Percentiles rank a stretch among this genome's conserved stretches.
Evolutionary conservation across 2,329 filamentous ascomycete species (phyloP).

Genomic region (Cadophora luteo-olivacea): DNA sequence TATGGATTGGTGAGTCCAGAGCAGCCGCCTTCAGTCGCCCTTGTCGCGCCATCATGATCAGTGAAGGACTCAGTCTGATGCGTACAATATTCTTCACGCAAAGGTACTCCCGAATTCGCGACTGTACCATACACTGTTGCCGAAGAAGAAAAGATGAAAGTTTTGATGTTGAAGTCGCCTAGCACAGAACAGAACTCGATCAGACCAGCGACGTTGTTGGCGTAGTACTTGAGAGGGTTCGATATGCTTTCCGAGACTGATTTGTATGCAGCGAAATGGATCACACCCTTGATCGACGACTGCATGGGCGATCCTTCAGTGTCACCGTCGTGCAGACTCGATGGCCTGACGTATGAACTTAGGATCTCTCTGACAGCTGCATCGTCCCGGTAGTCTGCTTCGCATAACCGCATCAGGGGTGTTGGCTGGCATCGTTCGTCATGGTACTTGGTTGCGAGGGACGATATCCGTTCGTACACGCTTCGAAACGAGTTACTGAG

Average conservation of each 20-base stretch:
- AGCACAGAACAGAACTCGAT: conserved; percentile 63
- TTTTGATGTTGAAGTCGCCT: conserved; percentile 64
- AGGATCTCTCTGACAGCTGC: conserved; percentile 34
- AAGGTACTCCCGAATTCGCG: conserved; percentile 54
- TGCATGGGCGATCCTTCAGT: conserved; percentile 10
- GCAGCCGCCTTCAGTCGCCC: conserved; percentile 49
- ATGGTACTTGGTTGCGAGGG: conserved; percentile 34
- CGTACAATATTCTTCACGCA: conserved; percentile 59
- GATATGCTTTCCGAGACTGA: conserved; percentile 68
- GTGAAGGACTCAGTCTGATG: conserved; percentile 22
- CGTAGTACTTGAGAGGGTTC: conserved; percentile 66
- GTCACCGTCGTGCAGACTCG: conserved; percentile 13
- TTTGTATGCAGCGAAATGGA: conserved; percentile 72
- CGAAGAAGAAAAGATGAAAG: conserved; percentile 70
- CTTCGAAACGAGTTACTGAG: conserved; percentile 46
- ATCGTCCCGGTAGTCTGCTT: conserved; percentile 42
- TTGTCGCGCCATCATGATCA: conserved; percentile 19
- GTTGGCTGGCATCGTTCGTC: conserved; percentile 25
- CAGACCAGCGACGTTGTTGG: conserved; percentile 69
- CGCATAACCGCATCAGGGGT: conserved; percentile 37
- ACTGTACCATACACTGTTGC: conserved; percentile 68
- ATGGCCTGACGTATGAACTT: conserved; percentile 25
- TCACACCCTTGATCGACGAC: conserved; percentile 59
- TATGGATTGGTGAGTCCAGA: conserved; percentile 69
- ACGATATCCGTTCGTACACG: conserved; percentile 35